Evolutionary conservation across 2,329 filamentous ascomycete genomes (phyloP).

Genomic region (Aspergillus tubingensis): DNA sequence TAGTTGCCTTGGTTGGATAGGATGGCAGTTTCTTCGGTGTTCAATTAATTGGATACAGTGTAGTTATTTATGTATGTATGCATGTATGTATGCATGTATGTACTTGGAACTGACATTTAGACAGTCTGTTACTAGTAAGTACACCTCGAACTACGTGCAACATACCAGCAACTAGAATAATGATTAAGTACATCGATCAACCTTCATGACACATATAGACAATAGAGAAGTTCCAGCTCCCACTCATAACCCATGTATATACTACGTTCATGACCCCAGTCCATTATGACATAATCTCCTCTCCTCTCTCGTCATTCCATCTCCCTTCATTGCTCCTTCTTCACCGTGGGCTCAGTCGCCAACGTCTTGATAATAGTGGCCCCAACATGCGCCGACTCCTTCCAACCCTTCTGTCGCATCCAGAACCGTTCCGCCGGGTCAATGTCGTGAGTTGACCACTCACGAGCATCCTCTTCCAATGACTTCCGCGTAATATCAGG

Average conservation of each 20-base stretch:
- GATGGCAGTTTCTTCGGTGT: too few relatives aligned
- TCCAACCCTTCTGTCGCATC: slow-evolving; percentile 48
- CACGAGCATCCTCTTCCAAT: slow-evolving; percentile 47
- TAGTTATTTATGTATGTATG: too few relatives aligned
- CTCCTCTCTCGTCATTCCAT: neutral
- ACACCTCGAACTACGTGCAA: neutral
- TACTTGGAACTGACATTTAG: neutral
- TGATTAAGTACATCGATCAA: too few relatives aligned
- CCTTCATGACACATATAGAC: neutral
- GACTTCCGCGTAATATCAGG: slow-evolving; percentile 37
- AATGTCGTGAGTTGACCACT: slow-evolving; percentile 35
- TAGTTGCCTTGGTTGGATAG: too few relatives aligned
- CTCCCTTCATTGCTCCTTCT: slow-evolving; percentile 37
- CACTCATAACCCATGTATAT: neutral
- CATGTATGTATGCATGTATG: neutral
- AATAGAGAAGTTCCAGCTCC: neutral
- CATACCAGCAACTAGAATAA: neutral
- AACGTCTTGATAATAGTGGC: slow-evolving; percentile 43
- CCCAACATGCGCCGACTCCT: slow-evolving; percentile 44
- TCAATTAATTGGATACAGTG: too few relatives aligned
- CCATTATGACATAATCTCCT: neutral
- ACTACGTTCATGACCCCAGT: neutral
- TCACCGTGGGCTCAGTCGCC: slow-evolving; percentile 24
- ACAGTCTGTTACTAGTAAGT: too few relatives aligned
- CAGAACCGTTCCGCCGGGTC: slow-evolving; percentile 45